Percentiles rank a stretch among this genome's conserved stretches.
Evolutionary conservation across 1,284 basidiomycete genomes (phyloP).

Genomic region (Ceratobasidium sp.): DNA sequence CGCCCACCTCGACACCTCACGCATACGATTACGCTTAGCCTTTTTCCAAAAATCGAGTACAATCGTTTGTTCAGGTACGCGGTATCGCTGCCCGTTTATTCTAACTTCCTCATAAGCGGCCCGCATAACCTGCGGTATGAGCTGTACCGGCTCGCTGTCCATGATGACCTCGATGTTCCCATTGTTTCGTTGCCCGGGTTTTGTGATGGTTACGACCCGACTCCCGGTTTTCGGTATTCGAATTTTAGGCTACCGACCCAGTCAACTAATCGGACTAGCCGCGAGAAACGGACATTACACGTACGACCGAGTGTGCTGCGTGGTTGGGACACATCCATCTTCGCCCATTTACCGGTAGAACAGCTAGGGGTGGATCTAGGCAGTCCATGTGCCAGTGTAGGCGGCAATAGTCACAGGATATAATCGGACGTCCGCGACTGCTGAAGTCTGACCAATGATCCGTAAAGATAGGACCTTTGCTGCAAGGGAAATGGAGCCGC

Average conservation of each 20-base stretch:
- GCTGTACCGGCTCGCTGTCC: slow-evolving; percentile 67
- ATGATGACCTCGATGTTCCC: slow-evolving; percentile 90
- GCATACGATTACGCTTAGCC: slow-evolving; percentile 57
- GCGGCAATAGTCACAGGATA: slow-evolving; percentile 95
- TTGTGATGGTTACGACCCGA: slow-evolving; percentile 64
- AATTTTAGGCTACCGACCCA: slow-evolving; percentile 73
- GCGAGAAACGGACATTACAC: slow-evolving; percentile 47
- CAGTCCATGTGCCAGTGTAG: slow-evolving; percentile 98
- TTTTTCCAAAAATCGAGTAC: slow-evolving; percentile 96
- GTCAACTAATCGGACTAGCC: slow-evolving; percentile 63
- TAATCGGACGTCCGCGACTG: slow-evolving; percentile 60
- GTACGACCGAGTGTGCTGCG: slow-evolving; percentile 77
- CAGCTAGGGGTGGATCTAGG: slow-evolving; percentile 85
- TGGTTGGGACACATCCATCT: slow-evolving; percentile 99
- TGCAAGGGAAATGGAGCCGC: slow-evolving; percentile 13
- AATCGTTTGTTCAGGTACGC: slow-evolving; percentile 92
- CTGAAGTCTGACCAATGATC: slow-evolving; percentile 36
- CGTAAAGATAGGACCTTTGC: slow-evolving; percentile 3
- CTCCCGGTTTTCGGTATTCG: slow-evolving; percentile 49
- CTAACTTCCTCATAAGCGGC: slow-evolving; percentile 53
- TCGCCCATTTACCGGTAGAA: slow-evolving; percentile 83
- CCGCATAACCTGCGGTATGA: slow-evolving; percentile 56
- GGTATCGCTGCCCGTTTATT: slow-evolving; percentile 73
- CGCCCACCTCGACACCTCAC: slow-evolving; percentile 55
- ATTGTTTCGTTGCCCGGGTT: slow-evolving; percentile 79